Evolutionary conservation across 305 asterid species (phyloP), one percentile per base, ranked within the genome.

Genomic region (Fraxinus sp.): DNA sequence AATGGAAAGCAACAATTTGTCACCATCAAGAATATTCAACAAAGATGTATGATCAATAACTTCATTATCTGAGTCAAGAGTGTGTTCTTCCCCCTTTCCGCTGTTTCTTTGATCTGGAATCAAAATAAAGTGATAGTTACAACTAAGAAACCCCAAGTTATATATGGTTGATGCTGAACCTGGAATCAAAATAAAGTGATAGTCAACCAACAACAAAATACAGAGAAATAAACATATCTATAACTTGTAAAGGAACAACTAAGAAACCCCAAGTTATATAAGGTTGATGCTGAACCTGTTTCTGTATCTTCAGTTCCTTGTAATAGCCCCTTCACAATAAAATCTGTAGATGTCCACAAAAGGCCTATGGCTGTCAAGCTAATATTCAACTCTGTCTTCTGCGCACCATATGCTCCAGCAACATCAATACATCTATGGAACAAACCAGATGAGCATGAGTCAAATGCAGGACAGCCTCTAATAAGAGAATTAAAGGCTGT

Each of bases 341-440:
- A 93, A 91, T 95, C 98, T 28, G 97, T 93, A 86, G 98, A 95
- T 35, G 97, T 92, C 99, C 99, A 96, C 62, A 96, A 84, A 84
- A 96, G 92, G 80, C 99, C 99, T 75, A 95, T 86, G 79, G 99
- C 98, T 86, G 33, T 30, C 33, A 30, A 30, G 33, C 33, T 30
- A 30, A 30, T 30, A 30, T 30, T 30, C 33, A 30, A 30, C 33
- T 95, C 98, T 35, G 97, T 93, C 90, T 89, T 90, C 88, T 96
- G 99, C 82, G 93, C 90, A 90, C 99, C 89, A 91, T 91, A 96
- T 66, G 98, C 97, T 87, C 99, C 99, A 77, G 97, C 90, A 64
- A 96, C 99, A 87, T 92, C 97, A 89, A 96, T 92, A 88, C 99
- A 96, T 86, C 99, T 96, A 91, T 86, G 89, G 87, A 89, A 79